Conservation (phyloP, 2,329 filamentous ascomycete species). For the Microdochium paspali region DNA sequence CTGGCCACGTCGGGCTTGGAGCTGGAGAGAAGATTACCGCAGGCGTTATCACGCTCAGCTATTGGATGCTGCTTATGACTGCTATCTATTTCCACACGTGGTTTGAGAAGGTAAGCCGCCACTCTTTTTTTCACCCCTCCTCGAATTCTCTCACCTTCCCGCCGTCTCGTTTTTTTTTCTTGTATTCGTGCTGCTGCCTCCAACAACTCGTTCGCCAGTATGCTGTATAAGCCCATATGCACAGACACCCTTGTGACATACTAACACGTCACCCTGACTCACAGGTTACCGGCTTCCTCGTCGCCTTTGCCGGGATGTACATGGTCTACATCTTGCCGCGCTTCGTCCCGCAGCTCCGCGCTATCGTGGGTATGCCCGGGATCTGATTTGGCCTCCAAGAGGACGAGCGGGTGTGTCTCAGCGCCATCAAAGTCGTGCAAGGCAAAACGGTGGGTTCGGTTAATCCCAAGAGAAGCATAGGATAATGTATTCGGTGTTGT, state of each 20-base stretch:
- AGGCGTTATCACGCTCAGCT: conserved; percentile 59
- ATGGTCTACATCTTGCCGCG: conserved; percentile 41
- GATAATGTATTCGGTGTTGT: too few relatives aligned
- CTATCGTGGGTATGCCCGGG: conserved; percentile 39
- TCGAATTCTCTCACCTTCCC: not conserved
- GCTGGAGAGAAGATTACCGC: conserved; percentile 46
- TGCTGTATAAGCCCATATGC: not conserved
- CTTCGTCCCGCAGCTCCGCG: conserved; percentile 34
- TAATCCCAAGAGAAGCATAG: too few relatives aligned
- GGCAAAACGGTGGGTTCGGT: too few relatives aligned
- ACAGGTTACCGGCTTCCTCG: conserved; percentile 45
- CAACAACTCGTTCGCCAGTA: not conserved
- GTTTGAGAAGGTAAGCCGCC: conserved; percentile 79
- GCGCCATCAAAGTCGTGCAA: too few relatives aligned
- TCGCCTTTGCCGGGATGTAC: conserved; percentile 37
- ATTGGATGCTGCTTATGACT: conserved; percentile 99
- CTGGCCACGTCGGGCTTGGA: conserved; percentile 21
- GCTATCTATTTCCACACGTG: conserved; percentile 98
- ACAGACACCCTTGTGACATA: too few relatives aligned
- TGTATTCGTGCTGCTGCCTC: too few relatives aligned
- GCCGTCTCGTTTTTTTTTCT: not conserved
- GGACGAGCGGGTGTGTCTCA: too few relatives aligned
- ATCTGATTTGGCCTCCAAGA: too few relatives aligned
- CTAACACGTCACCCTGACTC: conserved; percentile 10
- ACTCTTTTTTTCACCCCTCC: too few relatives aligned